Base-by-base conservation (phyloP, 2,329 filamentous ascomycete genomes). In the Fusarium xylarioides region DNA sequence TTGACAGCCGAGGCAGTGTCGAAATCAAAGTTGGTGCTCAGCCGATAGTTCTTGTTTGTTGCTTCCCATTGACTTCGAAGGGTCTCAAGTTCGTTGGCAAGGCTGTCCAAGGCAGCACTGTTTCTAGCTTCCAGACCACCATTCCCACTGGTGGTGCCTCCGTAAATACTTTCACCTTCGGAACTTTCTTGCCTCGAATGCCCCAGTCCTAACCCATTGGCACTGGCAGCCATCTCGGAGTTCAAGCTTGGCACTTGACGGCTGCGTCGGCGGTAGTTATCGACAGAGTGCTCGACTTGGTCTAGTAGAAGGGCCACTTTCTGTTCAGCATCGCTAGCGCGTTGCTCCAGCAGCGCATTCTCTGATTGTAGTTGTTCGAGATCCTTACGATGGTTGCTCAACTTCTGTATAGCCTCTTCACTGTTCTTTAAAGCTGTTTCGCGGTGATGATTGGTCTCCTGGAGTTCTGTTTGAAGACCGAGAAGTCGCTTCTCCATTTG, bases 231-330 rank as follows among this genome's bases (percentile, higher is more conserved):
- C 49, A 79, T 71, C 19, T 85, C 90, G 50, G 85, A 88, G 52
- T 82, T 87, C 78, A 86, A 86, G 81, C 85, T 89, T 68, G 82
- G 83, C 53, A 82, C 81, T 72, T 90, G 88, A 43, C 91, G 88
- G 76, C 89, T 91, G 66, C 89, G 94, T 44, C 96, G 93, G 62
- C 96, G 93, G 82, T 98, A 98, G 80, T 93, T 97, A 82, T 96
- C 95, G 21, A 99, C 96, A 8, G 94, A 97, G 44, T 91, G 91
- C 82, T 97, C 95, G 42, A 99, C 95, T 80, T 98, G 95, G 81
- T 98, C 95, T 18, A 99, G 90, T 55, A 99, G 90, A 78, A 97
- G 89, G 37, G 93, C 94, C 28, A 99, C 96, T 79, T 97, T 97
- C 74, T 93, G 91, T 84, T 99, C 96, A 2, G 96, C 96, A 80